These are phyloP conservation scores for Tetrahymena malaccensis DNA, from an alignment of 73 alveolate genomes.

Conservation along the genomic window DNA sequence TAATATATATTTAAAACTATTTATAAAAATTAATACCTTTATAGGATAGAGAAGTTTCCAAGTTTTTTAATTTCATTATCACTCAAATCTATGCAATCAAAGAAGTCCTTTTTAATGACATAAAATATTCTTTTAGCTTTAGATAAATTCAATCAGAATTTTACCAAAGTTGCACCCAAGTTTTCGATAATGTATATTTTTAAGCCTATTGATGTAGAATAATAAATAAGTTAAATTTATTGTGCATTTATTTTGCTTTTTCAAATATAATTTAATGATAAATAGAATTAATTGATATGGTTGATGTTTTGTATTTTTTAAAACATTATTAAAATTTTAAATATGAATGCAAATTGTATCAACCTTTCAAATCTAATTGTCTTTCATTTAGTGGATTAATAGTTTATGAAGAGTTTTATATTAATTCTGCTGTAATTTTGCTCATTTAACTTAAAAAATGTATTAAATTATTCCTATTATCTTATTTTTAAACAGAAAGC, in stretches of 20 bases:
- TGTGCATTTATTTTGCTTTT: neutral
- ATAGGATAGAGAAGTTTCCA: constrained; percentile 15
- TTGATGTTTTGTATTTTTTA: no score
- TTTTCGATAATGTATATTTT: constrained; percentile 29
- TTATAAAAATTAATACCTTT: constrained; percentile 2
- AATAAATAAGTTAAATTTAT: neutral
- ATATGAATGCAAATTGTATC: neutral
- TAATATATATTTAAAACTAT: no score
- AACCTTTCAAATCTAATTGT: constrained; percentile 37
- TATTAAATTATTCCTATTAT: neutral
- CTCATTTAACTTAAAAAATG: constrained; percentile 12
- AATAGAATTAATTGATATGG: neutral
- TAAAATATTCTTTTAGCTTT: neutral
- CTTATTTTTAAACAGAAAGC: neutral
- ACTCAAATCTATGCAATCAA: constrained; percentile 33
- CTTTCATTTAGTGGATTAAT: constrained; percentile 34
- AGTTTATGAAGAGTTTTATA: constrained; percentile 11
- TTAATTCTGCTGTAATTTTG: constrained; percentile 31
- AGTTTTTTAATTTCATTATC: constrained; percentile 35
- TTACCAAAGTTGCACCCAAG: constrained; percentile 38
- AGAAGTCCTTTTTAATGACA: constrained; percentile 21
- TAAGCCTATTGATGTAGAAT: neutral
- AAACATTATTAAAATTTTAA: neutral
- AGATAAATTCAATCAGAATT: neutral
- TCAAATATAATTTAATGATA: neutral